Conservation (phyloP, 768 basidiomycete species). For the Podaxis sp. region DNA sequence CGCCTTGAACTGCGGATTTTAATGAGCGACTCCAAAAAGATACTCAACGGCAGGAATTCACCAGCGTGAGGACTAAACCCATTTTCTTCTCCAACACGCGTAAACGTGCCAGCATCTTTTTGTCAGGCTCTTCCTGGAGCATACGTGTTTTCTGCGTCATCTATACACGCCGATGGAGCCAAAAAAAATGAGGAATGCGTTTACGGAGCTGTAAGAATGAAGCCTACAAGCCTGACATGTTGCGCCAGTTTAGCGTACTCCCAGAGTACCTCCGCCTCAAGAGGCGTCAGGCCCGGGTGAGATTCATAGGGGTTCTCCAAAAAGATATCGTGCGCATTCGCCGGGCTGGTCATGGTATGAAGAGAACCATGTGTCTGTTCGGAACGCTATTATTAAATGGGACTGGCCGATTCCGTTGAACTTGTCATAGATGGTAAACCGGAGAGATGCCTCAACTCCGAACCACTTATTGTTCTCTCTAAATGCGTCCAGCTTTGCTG, state of each 20-base stretch:
- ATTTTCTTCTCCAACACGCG: slow-evolving; percentile 89
- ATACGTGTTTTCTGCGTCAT: slow-evolving; percentile 62
- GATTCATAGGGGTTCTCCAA: slow-evolving; percentile 67
- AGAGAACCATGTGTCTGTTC: neutral
- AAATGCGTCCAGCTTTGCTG: neutral
- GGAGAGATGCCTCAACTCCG: neutral
- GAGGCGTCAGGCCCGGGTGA: slow-evolving; percentile 58
- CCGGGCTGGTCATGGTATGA: slow-evolving; percentile 8
- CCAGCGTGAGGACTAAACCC: slow-evolving; percentile 90
- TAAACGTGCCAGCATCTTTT: slow-evolving; percentile 68
- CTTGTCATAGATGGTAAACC: neutral
- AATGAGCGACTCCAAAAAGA: neutral
- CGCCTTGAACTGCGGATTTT: slow-evolving; percentile 73
- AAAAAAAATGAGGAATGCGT: neutral
- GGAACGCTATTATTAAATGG: neutral
- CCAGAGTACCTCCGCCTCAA: slow-evolving; percentile 84
- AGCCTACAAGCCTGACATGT: slow-evolving; percentile 69
- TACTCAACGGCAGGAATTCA: slow-evolving; percentile 28
- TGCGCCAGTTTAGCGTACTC: slow-evolving; percentile 88
- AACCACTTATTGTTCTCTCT: slow-evolving; percentile 10
- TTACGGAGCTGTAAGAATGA: neutral
- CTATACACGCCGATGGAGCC: slow-evolving; percentile 28
- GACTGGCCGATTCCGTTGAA: neutral
- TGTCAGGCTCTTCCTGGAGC: slow-evolving; percentile 74
- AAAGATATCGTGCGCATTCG: slow-evolving; percentile 36